Conservation (phyloP, 257 asterid genomes). For the Solanum rostratum region DNA sequence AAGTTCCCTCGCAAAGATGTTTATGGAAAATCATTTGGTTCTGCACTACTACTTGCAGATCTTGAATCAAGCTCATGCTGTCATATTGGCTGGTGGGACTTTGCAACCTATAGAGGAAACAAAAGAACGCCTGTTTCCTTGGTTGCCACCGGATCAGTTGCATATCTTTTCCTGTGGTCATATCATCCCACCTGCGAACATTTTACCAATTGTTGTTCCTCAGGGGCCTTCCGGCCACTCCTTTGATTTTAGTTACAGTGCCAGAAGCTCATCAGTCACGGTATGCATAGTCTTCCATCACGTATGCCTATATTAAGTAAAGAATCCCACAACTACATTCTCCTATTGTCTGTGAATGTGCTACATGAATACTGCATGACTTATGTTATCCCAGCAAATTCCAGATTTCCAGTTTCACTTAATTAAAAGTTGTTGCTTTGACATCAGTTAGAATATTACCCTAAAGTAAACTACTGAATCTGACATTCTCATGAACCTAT, state of each 20-base stretch:
- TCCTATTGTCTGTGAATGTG: neutral
- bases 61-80: conserved; percentile 69
- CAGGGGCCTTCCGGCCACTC: conserved; percentile 75
- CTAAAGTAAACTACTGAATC: neutral
- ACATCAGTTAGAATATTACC: neutral
- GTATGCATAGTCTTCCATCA: conserved; percentile 27
- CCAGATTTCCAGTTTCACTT: neutral
- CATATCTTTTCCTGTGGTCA: conserved; percentile 88
- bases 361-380: neutral
- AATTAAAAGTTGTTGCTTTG: neutral
- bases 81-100: conserved; percentile 91
- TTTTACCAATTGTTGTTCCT: conserved; percentile 75
- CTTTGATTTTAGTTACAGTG: conserved; percentile 73
- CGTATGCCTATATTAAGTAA: neutral
- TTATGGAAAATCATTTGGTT: neutral
- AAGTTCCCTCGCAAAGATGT: neutral
- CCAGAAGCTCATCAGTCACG: conserved; percentile 68
- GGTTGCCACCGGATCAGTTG: conserved; percentile 35
- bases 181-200: conserved; percentile 72
- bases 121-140: conserved; percentile 83
- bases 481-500: conserved; percentile 1
- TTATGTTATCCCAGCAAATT: neutral
- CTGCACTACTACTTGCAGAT: conserved; percentile 29
- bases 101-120: conserved; percentile 95
- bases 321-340: neutral